Base-by-base conservation (phyloP, 2,329 filamentous ascomycete genomes). In the Hypoxylon rubiginosum region DNA sequence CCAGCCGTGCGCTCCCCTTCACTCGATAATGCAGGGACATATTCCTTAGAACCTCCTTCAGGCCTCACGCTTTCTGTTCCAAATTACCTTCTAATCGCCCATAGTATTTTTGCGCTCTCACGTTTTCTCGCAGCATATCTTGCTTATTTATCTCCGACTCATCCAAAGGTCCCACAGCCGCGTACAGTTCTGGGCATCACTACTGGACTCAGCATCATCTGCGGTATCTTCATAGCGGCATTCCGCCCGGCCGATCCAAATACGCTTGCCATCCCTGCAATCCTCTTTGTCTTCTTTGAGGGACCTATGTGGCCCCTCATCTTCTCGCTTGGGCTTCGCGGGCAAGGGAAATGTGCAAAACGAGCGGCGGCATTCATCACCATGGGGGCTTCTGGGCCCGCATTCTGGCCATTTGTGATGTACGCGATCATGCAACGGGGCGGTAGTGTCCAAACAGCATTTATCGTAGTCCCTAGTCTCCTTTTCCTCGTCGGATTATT, bases 271-370 rank as follows among this genome's bases (percentile, higher is more conserved):
- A 82, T 88, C n/a, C 90, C 92, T 69, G 81, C 92, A 2, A 83
- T 90, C 41, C 72, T 94, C 28, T 91, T 92, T 68, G 90, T 93
- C 70, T 93, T 97, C 78, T 93, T 92, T 74, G 92, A 95, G 77
- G 92, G 90, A 0, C 92, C 93, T 55, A 88, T 93, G 71, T 97
- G 92, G 83, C 93, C 94, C 0, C 89, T 94, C 1, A 90, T 96
- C 64, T 93, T 94, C 71, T 89, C 92, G 3, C 85, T 96, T 11
- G 92, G 91, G 2, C 89, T 97, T 64, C 88, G 92, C 2, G 93
- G 93, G 0, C 87, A 97, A 53, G 93, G 93, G 0, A 85, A 87
- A n/a, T 86, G 92, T 69, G 94, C 91, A 3, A 97, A 97, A 80
- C 86, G 90, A 51, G 92, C 91, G 0, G 90, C 91, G 0, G 91